Evolutionary conservation across 2,329 filamentous ascomycete species (phyloP), one percentile per base, ranked within the genome.

Genomic region (Tolypocladium guangdongense): DNA sequence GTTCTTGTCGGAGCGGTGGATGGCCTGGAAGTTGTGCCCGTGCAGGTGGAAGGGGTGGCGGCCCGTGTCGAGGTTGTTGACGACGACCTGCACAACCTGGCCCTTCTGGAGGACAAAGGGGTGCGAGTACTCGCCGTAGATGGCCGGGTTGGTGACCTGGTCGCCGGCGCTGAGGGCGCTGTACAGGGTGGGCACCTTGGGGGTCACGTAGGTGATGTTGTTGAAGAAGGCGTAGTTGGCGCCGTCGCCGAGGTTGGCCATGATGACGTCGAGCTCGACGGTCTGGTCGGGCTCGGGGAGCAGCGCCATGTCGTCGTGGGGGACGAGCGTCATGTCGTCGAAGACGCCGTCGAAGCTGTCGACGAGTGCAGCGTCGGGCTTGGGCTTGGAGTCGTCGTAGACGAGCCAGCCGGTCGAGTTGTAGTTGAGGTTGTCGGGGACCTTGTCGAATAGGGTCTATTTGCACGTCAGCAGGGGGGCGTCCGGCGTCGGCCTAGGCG

Each of bases 101-200:
- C 78, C 80, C 57, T 84, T 79, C 32, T 83, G 73, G 14, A 95
- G 77, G 3, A 95, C 75, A 60, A 89, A 79, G 1, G 83, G 69
- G 60, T 88, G 78, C 0, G 84, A 83, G 65, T 80, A 81, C 20
- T 75, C 72, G 33, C 87, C 86, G 63, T 90, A 90, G 5, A 90
- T 71, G 2, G 65, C 58, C 0, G 82, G 73, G 56, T 88, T 75
- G 2, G 73, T 74, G 16, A 82, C 79, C 20, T 76, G 70, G 50
- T 87, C 70, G 18, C 81, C 82, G 1, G 82, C 70, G 0, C 81
- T 82, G 4, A 95, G 74, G 1, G 78, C 88, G 0, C 86, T 89
- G 74, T 90, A 95, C 0, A 95, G 75, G 0, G 86, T 83, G 0
- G 90, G 90, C 0, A 95, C 89, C 65, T 88, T 88, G 49, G 87